Evolutionary conservation across 331 rosid species (phyloP).

Genomic region (Acacia concinna): DNA sequence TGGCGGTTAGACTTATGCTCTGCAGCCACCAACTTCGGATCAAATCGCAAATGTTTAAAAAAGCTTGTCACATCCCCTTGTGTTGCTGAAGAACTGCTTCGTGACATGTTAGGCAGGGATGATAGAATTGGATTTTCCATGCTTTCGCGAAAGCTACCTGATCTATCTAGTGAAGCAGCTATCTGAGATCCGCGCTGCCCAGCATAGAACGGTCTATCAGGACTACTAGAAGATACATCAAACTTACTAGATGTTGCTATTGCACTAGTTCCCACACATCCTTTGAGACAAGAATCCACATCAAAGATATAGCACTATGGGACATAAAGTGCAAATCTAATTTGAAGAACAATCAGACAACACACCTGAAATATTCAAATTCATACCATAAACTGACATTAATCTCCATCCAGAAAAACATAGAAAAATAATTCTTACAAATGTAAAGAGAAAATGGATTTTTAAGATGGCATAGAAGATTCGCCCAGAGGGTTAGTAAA

Average conservation of each 20-base stretch:
- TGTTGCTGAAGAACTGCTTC: slow-evolving; percentile 64
- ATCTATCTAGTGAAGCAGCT: slow-evolving; percentile 74
- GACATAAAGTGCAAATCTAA: slow-evolving; percentile 58
- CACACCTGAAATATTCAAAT: slow-evolving; percentile 49
- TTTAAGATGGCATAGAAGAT: not conserved
- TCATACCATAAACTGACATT: slow-evolving; percentile 22
- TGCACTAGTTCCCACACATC: slow-evolving; percentile 65
- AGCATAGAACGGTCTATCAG: slow-evolving; percentile 75
- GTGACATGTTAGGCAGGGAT: slow-evolving; percentile 82
- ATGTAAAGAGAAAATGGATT: not conserved
- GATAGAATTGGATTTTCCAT: slow-evolving; percentile 79
- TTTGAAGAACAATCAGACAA: slow-evolving; percentile 33
- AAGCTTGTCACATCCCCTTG: slow-evolving; percentile 72
- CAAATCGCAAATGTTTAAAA: slow-evolving; percentile 63
- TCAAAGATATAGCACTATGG: slow-evolving; percentile 48
- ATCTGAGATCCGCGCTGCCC: slow-evolving; percentile 97
- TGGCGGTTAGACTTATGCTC: slow-evolving; percentile 78
- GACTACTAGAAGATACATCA: slow-evolving; percentile 82
- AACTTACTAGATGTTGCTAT: slow-evolving; percentile 90
- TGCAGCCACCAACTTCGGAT: slow-evolving; percentile 64
- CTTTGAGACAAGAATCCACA: slow-evolving; percentile 48
- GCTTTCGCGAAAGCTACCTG: slow-evolving; percentile 84
- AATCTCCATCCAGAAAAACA: slow-evolving; percentile 10
- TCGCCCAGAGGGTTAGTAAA: slow-evolving; percentile 8
- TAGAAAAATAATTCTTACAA: not conserved